Conservation (phyloP, 345 rosid species). For the Brassica rapa region DNA sequence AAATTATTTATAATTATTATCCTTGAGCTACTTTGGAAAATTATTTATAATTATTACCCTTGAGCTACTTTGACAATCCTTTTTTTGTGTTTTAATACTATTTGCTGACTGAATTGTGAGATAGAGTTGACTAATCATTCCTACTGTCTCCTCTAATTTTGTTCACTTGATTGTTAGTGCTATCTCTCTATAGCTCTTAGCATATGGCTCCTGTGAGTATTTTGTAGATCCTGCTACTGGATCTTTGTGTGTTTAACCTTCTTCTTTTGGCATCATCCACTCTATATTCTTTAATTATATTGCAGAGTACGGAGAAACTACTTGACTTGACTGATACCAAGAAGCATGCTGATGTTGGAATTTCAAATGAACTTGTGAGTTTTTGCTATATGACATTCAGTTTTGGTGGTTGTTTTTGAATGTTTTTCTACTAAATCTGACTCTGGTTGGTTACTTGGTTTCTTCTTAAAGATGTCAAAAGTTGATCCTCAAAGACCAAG, state of each 20-base stretch:
- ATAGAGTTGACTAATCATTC: no score
- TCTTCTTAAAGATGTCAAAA: constrained; percentile 31
- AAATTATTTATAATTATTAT: no score
- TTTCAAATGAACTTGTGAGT: constrained; percentile 41
- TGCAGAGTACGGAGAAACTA: constrained; percentile 57
- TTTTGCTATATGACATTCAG: constrained; percentile 19
- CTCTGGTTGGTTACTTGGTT: constrained; percentile 10
- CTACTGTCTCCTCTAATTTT: constrained; percentile 26
- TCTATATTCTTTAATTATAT: constrained; percentile 20
- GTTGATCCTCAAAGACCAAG: constrained; percentile 28
- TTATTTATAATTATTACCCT: no score
- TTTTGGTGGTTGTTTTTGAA: constrained; percentile 17
- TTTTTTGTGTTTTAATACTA: no score
- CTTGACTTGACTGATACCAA: constrained; percentile 48
- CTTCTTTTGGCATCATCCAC: constrained; percentile 23
- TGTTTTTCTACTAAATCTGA: constrained; percentile 10
- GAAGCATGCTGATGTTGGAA: constrained; percentile 45
- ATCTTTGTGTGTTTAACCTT: constrained; percentile 20
- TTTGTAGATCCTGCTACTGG: no score
- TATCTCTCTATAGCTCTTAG: constrained; percentile 27
- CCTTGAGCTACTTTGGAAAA: no score
- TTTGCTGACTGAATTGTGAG: no score
- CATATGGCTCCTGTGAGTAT: constrained; percentile 32
- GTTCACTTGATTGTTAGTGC: constrained; percentile 25
- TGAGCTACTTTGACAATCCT: no score